Conservation (phyloP, 495 filamentous ascomycete genomes). For the Aspergillus leporis region DNA sequence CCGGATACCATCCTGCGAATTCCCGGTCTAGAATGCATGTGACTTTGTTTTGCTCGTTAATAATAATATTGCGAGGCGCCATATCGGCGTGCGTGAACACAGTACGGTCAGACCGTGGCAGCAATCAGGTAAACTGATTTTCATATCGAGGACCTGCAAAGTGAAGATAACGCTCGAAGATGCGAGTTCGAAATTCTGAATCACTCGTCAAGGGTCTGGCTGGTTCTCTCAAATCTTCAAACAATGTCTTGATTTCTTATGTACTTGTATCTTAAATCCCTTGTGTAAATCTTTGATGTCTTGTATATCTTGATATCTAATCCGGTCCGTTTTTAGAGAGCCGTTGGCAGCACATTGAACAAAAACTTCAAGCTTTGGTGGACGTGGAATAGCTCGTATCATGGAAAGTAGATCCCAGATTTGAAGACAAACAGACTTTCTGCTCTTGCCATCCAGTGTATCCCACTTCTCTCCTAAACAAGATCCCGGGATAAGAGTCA, state of each 20-base stretch:
- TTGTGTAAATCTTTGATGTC: too few species aligned
- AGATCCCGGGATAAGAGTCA: conserved; percentile 25
- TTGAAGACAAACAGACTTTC: conserved; percentile 34
- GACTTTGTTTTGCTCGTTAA: conserved; percentile 35
- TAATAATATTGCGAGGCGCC: conserved; percentile 37
- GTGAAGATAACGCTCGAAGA: conserved; percentile 39
- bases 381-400: conserved; percentile 28
- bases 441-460: conserved; percentile 26
- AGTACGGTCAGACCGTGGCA: conserved; percentile 31
- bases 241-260: too few species aligned
- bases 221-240: conserved; percentile 33
- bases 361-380: conserved; percentile 22
- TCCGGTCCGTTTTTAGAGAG: conserved; percentile 30
- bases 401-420: conserved; percentile 34
- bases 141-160: conserved; percentile 30
- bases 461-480: conserved; percentile 30
- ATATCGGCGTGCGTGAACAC: conserved; percentile 34
- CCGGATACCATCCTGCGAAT: conserved; percentile 48
- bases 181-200: conserved; percentile 32
- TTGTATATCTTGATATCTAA: too few species aligned
- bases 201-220: conserved; percentile 30
- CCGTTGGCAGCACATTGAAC: conserved; percentile 39
- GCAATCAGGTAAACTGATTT: conserved; percentile 30
- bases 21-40: conserved; percentile 50
- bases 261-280: too few species aligned